Base-by-base conservation (phyloP, 2,329 filamentous ascomycete genomes). In the Arthrinium puccinioides region DNA sequence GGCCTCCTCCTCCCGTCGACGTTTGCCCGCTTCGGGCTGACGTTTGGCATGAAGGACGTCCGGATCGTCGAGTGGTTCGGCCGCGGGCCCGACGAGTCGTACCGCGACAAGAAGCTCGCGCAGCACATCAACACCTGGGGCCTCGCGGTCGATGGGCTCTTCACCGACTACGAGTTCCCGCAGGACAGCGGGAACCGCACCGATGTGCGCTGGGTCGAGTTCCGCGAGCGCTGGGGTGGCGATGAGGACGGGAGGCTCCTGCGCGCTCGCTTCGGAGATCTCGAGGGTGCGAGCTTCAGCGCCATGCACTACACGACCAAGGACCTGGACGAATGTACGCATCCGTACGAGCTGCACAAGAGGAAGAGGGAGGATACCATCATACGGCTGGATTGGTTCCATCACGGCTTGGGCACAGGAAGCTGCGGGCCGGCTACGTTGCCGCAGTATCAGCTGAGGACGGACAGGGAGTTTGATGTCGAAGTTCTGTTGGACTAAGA, bases 101-200 rank as follows among this genome's bases (percentile, higher is more conserved):
- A 85, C 61, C 60, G 63, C 13, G 82, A 87, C 59, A 80, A 72
- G 61, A 82, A 83, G 53, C 53, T 66, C 10, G 70, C 74, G 4
- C 79, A 84, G 51, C 56, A 59, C 1, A 57, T 82, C 4, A 79
- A 76, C 6, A 71, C 68, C 33, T 79, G 67, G 59, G 61, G 61
- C 3, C 47, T 54, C 9, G 47, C 46, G 1, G 59, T 78, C 2
- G 69, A 74, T 32, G 62, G 69, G 1, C 60, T 85, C 0, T 75
- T 70, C 53, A 64, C 72, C 2, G 66, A 73, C 29, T 84, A 83
- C 50, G 81, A 86, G 45, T 79, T 75, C 38, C 82, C 81, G 0
- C 82, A 86, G 54, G 82, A 86, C 41, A 69, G 66, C 21, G 76
- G 77, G 0, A 84, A 84, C 53, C 65, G 76, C 14, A 79, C 73